Percentiles rank a stretch among this genome's conserved stretches.
Conservation (phyloP, 2,329 filamentous ascomycete species). For the Ilyonectria destructans region DNA sequence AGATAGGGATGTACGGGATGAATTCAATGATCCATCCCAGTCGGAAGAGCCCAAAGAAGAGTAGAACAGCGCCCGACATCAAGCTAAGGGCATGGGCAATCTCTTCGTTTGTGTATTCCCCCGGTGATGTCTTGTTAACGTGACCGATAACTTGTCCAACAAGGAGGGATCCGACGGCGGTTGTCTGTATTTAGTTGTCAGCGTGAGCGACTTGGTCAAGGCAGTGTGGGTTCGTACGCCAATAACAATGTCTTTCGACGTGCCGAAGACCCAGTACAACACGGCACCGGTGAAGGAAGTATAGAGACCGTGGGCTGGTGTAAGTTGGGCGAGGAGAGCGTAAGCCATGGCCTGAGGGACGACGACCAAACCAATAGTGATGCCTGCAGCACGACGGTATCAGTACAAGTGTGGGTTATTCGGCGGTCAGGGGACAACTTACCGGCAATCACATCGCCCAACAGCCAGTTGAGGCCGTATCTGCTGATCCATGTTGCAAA, state of each 20-base stretch:
- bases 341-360: constrained; percentile 89
- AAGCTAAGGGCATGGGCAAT: constrained; percentile 64
- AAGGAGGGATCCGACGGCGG: constrained; percentile 67
- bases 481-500: constrained; percentile 78
- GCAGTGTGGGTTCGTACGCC: constrained; percentile 61
- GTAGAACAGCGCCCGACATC: constrained; percentile 61
- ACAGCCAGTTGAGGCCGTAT: constrained; percentile 82
- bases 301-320: constrained; percentile 82
- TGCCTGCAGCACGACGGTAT: constrained; percentile 40
- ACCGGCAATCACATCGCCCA: constrained; percentile 82
- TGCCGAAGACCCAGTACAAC: constrained; percentile 88
- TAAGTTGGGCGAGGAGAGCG: constrained; percentile 78
- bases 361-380: constrained; percentile 75
- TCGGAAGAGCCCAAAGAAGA: constrained; percentile 64
- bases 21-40: constrained; percentile 68
- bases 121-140: constrained; percentile 55
- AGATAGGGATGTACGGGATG: constrained; percentile 66
- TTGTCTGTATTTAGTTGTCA: constrained; percentile 62
- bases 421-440: constrained; percentile 40
- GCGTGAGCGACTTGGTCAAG: not conserved
- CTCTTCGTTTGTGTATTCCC: constrained; percentile 56
- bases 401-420: not conserved
- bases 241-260: constrained; percentile 89
- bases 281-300: constrained; percentile 87
- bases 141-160: constrained; percentile 63